Conservation (phyloP, 345 rosid genomes). For the Sisymbrium irio region DNA sequence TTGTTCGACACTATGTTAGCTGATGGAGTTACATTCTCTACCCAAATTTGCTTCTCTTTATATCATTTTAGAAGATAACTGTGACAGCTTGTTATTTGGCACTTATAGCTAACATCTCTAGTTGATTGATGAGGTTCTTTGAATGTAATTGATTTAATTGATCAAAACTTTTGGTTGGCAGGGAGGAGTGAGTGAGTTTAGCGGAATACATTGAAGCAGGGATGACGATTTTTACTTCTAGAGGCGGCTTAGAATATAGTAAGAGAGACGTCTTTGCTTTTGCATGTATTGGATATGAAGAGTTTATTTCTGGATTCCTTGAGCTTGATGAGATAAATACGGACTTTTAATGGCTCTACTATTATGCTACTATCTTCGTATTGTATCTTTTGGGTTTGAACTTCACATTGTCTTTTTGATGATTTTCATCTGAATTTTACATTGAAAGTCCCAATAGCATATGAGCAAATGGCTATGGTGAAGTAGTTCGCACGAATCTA, state of each 20-base stretch:
- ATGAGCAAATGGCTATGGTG: not conserved
- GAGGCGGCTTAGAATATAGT: not conserved
- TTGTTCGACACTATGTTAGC: too few relatives aligned
- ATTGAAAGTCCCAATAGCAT: not conserved
- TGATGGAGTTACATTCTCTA: not conserved
- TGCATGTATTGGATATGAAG: not conserved
- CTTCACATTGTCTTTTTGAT: not conserved
- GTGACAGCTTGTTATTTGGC: not conserved
- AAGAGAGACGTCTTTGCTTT: constrained; percentile 13
- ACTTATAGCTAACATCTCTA: not conserved
- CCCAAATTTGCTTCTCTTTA: not conserved
- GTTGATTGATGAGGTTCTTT: not conserved
- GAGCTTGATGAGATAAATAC: not conserved
- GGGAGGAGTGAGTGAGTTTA: constrained; percentile 26
- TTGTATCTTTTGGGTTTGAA: not conserved
- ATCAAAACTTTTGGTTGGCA: not conserved
- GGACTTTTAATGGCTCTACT: not conserved
- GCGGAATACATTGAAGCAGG: not conserved
- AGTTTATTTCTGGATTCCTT: not conserved
- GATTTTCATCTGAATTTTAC: not conserved
- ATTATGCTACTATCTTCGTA: not conserved
- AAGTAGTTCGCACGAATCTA: not conserved
- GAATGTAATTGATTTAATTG: constrained; percentile 1
- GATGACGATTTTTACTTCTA: not conserved
- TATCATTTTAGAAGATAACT: not conserved